Evolutionary conservation across 2,329 filamentous ascomycete species (phyloP), one percentile per base, ranked within the genome.

Genomic region (Cercospora berteroae): DNA sequence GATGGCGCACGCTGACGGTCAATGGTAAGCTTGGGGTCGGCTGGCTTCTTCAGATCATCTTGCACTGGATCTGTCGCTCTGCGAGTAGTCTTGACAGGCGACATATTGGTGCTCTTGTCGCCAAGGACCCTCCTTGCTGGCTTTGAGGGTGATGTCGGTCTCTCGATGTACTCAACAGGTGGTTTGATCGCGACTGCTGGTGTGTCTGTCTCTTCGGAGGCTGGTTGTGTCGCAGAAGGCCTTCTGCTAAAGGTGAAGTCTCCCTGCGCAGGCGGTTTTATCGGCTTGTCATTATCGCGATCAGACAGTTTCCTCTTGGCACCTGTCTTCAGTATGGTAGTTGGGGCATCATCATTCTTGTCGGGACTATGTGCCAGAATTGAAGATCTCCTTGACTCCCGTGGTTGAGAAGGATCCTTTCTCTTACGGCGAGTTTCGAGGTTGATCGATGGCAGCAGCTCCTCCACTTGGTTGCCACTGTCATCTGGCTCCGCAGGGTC

Each of bases 221-320:
- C 25, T 31, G 55, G 27, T 44, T 72, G 64, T n/a, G 56, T 61
- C n/a, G 65, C 65, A n/a, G 70, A 67, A 31, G 66, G 61, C 44
- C 77, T 80, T 31, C 83, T 79, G 69, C 78, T 84, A 73, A 82
- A 85, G 12, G 79, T 79, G 73, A 85, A 85, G 29, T 81, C 77
- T 20, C 82, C 83, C 52, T 76, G 74, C 16, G 69, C 70, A 1
- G 71, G 71, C 7, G 75, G 74, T 27, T 71, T 74, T 31, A 70
- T 73, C 3, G 70, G 58, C 27, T 82, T 81, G 20, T 85, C 83
- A 10, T 82, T 82, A 44, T 87, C 84, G 48, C 84, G 80, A 18
- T 83, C 81, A 64, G 81, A 84, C 61, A 88, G 82, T 73, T 88
- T 88, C 59, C 86, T 81, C 77, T 88, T 88, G 25, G 84, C 81